Percentiles rank a stretch among this genome's conserved stretches.
These are phyloP conservation scores for Epichloe gansuensis DNA, from an alignment of 2,329 filamentous ascomycete genomes.

Conservation along the genomic window DNA sequence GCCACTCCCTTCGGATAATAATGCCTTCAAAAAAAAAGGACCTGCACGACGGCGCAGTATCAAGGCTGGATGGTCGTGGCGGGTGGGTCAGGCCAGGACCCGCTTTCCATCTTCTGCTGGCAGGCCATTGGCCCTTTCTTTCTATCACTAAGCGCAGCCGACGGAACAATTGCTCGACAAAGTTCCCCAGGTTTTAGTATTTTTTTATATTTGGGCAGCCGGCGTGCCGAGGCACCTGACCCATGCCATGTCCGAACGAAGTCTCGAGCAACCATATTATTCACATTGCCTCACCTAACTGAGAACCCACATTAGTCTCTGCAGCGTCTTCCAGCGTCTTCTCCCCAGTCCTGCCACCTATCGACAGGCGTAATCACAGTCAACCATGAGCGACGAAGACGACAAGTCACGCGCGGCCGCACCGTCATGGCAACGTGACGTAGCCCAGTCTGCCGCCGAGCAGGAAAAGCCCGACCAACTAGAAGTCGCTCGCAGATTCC, in stretches of 20 bases:
- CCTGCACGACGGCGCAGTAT: too few relatives aligned
- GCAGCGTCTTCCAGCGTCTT: neutral
- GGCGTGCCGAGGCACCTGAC: neutral
- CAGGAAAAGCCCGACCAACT: constrained; percentile 14
- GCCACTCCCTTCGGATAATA: too few relatives aligned
- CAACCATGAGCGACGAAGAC: constrained; percentile 22
- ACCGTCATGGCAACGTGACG: constrained; percentile 21
- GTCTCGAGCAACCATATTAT: too few relatives aligned
- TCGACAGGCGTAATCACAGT: neutral
- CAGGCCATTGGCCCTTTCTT: neutral
- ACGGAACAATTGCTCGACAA: too few relatives aligned
- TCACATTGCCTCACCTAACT: too few relatives aligned
- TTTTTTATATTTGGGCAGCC: neutral
- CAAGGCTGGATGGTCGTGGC: too few relatives aligned
- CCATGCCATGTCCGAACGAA: too few relatives aligned
- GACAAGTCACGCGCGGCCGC: constrained; percentile 13
- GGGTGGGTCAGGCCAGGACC: neutral
- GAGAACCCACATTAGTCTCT: too few relatives aligned
- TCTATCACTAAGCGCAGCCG: too few relatives aligned
- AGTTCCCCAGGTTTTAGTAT: too few relatives aligned
- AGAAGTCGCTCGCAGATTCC: constrained; percentile 62
- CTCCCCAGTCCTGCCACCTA: neutral
- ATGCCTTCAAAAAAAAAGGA: too few relatives aligned
- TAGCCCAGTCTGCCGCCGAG: constrained; percentile 7
- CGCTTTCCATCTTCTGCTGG: neutral